Conservation (phyloP, 2,329 filamentous ascomycete species). For the Seiridium unicorne region DNA sequence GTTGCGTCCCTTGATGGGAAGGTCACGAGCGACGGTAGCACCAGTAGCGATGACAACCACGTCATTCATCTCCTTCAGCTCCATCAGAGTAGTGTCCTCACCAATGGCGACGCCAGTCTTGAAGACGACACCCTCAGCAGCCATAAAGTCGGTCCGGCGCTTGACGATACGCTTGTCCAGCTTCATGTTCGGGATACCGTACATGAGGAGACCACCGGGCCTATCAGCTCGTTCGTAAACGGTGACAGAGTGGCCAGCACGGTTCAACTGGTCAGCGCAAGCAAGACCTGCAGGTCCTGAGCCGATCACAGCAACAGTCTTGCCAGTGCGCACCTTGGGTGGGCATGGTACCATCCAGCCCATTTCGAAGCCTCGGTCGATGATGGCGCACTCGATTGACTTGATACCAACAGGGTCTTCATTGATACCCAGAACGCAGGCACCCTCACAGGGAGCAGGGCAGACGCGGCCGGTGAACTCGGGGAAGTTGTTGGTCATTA, state of each 20-base stretch:
- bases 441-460: constrained; percentile 93
- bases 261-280: constrained; percentile 90
- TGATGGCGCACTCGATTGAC: constrained; percentile 96
- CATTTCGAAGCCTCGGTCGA: constrained; percentile 96
- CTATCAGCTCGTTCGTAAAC: constrained; percentile 93
- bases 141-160: constrained; percentile 93
- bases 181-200: constrained; percentile 99
- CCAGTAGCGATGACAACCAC: constrained; percentile 90
- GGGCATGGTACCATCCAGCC: constrained; percentile 92
- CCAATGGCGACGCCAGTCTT: constrained; percentile 77
- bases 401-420: constrained; percentile 98
- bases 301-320: constrained; percentile 84
- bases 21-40: constrained; percentile 87
- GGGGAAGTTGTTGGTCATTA: constrained; percentile 98
- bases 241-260: constrained; percentile 82
- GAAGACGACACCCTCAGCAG: constrained; percentile 81
- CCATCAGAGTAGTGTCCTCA: constrained; percentile 68
- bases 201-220: constrained; percentile 90
- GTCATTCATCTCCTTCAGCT: constrained; percentile 72
- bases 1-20: constrained; percentile 86
- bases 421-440: constrained; percentile 94
- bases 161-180: constrained; percentile 97
- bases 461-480: constrained; percentile 98
- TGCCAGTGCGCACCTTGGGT: constrained; percentile 79
- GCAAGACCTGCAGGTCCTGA: constrained; percentile 91